phyloP scores from a whole-genome alignment of 768 basidiomycete genomes.

The Panaeolus cyanescens region DNA sequence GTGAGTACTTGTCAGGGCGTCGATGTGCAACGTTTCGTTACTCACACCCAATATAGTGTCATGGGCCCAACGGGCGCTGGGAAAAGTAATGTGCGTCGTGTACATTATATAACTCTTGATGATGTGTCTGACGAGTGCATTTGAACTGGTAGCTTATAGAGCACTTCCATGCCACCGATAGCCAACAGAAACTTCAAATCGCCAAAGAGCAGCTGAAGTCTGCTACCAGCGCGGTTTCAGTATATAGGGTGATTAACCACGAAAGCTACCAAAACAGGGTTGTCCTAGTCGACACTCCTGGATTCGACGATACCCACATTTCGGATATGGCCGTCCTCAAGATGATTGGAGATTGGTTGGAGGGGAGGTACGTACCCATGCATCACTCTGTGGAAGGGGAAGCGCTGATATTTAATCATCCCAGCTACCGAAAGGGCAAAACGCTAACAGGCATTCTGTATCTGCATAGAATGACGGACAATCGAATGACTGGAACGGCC shows the following conservation, averaged over 20 bases:
- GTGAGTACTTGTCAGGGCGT: slow-evolving; percentile 9
- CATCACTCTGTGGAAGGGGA: background rate
- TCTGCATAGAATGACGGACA: slow-evolving; percentile 40
- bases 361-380: slow-evolving; percentile 17
- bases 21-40: background rate
- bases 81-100: slow-evolving; percentile 26
- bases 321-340: slow-evolving; percentile 37
- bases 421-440: slow-evolving; percentile 24
- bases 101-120: background rate
- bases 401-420: no score
- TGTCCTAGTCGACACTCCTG: slow-evolving; percentile 39
- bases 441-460: slow-evolving; percentile 37
- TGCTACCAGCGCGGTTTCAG: slow-evolving; percentile 37
- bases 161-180: slow-evolving; percentile 13
- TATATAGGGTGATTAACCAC: slow-evolving; percentile 24
- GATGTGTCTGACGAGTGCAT: background rate
- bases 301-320: slow-evolving; percentile 34
- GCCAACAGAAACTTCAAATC: slow-evolving; percentile 4
- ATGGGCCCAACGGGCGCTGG: slow-evolving; percentile 30
- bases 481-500: slow-evolving; percentile 34
- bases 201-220: slow-evolving; percentile 29
- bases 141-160: slow-evolving; percentile 24
- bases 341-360: slow-evolving; percentile 35
- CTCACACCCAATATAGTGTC: slow-evolving; percentile 14
- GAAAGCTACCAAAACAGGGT: slow-evolving; percentile 26